Percentiles rank a stretch among this genome's conserved stretches.
These are phyloP conservation scores for Gastrolobium bilobum DNA, from an alignment of 306 rosid species.

Conservation along the genomic window DNA sequence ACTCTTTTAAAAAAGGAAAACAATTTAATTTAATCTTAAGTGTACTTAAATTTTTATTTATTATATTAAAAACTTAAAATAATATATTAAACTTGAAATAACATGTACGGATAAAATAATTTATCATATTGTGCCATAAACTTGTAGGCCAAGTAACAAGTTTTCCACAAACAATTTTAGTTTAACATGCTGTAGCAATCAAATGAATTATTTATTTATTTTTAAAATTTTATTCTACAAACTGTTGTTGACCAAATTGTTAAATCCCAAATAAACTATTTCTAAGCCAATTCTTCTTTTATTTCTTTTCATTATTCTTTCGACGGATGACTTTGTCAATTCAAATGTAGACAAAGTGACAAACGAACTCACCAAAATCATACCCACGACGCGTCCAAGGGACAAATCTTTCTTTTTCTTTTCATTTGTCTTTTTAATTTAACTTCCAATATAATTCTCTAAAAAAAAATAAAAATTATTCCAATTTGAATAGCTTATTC, in stretches of 20 bases:
- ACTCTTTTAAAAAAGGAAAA: too few species aligned
- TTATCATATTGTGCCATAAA: background rate
- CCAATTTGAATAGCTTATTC: background rate
- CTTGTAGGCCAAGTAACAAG: slow-evolving; percentile 13
- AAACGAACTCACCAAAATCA: background rate
- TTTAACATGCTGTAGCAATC: background rate
- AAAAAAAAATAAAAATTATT: too few species aligned
- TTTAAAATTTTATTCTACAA: background rate
- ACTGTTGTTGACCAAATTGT: background rate
- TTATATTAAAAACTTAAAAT: too few species aligned
- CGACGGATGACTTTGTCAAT: slow-evolving; percentile 27
- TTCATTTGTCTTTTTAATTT: background rate
- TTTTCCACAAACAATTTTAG: background rate
- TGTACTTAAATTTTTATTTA: too few species aligned
- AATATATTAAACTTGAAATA: too few species aligned
- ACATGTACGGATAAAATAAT: too few species aligned
- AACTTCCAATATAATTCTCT: too few species aligned
- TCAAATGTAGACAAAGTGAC: slow-evolving; percentile 6
- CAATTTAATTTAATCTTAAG: too few species aligned
- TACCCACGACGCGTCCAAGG: slow-evolving; percentile 14
- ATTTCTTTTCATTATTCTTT: background rate
- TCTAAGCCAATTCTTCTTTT: background rate
- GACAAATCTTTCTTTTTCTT: background rate
- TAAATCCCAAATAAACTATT: background rate
- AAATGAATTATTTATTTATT: background rate